Base-by-base conservation (phyloP, 169 alveolate species). In the Perkinsus olseni region DNA sequence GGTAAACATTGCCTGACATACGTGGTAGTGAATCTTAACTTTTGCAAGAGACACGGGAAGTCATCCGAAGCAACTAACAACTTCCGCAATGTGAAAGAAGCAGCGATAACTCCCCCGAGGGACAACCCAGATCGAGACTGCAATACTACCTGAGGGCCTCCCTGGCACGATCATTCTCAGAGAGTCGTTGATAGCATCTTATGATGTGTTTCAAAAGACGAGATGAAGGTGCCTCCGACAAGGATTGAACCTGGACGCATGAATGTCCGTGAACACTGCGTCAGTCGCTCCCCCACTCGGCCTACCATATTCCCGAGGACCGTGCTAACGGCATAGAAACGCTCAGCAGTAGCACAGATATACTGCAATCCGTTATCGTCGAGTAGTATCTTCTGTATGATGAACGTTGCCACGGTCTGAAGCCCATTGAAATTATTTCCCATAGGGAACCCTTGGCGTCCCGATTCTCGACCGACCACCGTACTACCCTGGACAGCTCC, bases 341-440 rank as follows among this genome's bases (percentile, higher is more conserved):
- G 96, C 94, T 99, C 99, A 0, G 99, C 99, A 21, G 99, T 99
- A 24, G 99, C 98, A 95, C 99, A 98, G 50, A 99, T 98, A 95
- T 98, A 99, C 91, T 97, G 96, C 74, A 99, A 96, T 3, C 99
- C 99, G 48, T 96, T 94, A 91, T 99, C 99, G 95, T 99, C 99
- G 91, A 98, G 95, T 38, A 99, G 96, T 0, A 99, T 98, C 97
- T 99, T 99, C 96, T 99, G 99, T 34, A 99, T 99, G 91, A 99
- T 99, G 94, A 99, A 99, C 0, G 99, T 99, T 13, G 99, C 99
- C 38, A 98, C 97, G 97, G 96, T 92, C 40, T 17, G 38, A 51
- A 37, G 38, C 31, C 17, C 93, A 48, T 24, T 28, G 92, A 17
- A 20, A 92, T 36, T 17, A 91, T 11, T 50, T 24, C 13, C 40